These are phyloP conservation scores for Cladophialophora bantiana DNA, from an alignment of 2,329 filamentous ascomycete genomes.

Conservation along the genomic window DNA sequence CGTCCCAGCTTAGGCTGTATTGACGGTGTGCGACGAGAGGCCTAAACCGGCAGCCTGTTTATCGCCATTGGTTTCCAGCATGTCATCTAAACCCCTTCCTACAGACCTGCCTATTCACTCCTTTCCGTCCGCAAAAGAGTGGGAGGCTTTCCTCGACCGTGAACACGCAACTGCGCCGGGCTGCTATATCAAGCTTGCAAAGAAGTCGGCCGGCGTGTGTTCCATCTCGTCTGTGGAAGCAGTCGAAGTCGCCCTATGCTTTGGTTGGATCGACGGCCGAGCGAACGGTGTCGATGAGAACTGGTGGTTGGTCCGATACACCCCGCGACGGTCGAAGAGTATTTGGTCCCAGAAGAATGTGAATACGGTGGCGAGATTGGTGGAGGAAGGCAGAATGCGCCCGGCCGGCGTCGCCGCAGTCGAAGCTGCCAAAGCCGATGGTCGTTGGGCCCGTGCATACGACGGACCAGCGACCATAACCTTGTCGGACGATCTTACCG, in stretches of 20 bases:
- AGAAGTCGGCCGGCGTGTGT: conserved; percentile 54
- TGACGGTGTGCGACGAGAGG: no score
- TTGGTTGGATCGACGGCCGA: conserved; percentile 68
- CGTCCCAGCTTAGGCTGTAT: no score
- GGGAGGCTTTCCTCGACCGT: conserved; percentile 52
- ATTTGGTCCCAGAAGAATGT: conserved; percentile 69
- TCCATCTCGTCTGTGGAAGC: conserved; percentile 59
- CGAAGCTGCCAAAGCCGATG: conserved; percentile 63
- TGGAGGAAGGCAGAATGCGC: conserved; percentile 57
- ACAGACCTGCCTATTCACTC: conserved; percentile 43
- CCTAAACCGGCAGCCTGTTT: background rate
- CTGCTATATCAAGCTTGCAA: conserved; percentile 59
- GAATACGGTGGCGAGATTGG: conserved; percentile 56
- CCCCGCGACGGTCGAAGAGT: conserved; percentile 62
- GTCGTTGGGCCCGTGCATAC: conserved; percentile 66
- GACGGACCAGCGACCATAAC: conserved; percentile 56
- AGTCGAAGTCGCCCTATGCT: conserved; percentile 64
- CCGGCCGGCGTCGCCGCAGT: conserved; percentile 58
- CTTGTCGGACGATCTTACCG: conserved; percentile 59
- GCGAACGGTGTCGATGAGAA: conserved; percentile 57
- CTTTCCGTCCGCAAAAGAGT: conserved; percentile 43
- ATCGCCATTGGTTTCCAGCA: background rate
- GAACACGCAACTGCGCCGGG: conserved; percentile 48
- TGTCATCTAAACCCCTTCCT: conserved; percentile 32
- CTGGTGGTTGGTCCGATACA: conserved; percentile 65